These are phyloP conservation scores for Hibiscus mutabilis DNA, from an alignment of 345 rosid genomes.

Conservation along the genomic window DNA sequence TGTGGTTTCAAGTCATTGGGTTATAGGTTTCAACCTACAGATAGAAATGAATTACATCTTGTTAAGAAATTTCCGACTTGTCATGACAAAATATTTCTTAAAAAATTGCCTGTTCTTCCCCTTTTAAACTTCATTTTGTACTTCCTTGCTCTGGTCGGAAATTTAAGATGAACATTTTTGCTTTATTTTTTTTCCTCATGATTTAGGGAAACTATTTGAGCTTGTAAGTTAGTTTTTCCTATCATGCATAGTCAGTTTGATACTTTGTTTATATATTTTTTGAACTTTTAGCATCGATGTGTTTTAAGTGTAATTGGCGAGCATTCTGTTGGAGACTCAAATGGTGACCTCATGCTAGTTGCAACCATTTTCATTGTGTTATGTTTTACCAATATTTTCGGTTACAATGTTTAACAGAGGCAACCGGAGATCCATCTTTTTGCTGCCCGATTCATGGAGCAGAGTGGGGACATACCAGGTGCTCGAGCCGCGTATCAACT, in stretches of 20 bases:
- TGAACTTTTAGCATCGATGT: not conserved
- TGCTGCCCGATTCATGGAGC: constrained; percentile 84
- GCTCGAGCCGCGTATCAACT: constrained; percentile 89
- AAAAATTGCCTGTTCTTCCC: not conserved
- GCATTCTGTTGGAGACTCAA: not conserved
- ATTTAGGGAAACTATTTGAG: not conserved
- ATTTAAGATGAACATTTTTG: not conserved
- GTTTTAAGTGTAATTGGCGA: not conserved
- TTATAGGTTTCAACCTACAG: not conserved
- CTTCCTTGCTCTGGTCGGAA: not conserved
- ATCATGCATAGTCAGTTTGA: not conserved
- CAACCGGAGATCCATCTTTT: constrained; percentile 93
- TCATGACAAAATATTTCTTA: not conserved
- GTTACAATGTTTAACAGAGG: constrained; percentile 43
- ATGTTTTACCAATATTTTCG: constrained; percentile 1
- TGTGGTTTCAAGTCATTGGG: not conserved
- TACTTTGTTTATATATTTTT: not conserved
- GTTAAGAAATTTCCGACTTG: too few relatives aligned
- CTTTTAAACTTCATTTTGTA: not conserved
- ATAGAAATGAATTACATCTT: too few relatives aligned
- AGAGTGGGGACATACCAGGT: constrained; percentile 68
- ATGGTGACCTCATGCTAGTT: not conserved
- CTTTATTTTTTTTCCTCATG: not conserved
- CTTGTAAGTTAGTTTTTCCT: not conserved
- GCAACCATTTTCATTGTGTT: not conserved